These are phyloP conservation scores for Globisporangium cederbergense DNA, from an alignment of 352 stramenopile species.

Conservation along the genomic window DNA sequence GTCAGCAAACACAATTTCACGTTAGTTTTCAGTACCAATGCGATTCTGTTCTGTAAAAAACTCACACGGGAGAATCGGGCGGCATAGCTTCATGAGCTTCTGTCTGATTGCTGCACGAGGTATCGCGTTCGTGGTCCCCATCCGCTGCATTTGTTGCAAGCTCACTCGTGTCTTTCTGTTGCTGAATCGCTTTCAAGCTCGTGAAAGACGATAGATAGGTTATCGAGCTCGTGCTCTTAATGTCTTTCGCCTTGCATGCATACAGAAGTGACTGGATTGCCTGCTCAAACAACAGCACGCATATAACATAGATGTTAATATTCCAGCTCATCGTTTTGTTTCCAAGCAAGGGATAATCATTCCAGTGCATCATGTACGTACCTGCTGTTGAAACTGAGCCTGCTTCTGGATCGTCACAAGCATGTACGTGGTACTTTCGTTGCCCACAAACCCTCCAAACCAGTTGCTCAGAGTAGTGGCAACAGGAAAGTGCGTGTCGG, in stretches of 20 bases:
- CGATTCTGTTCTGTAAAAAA: not conserved
- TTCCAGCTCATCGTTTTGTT: no score
- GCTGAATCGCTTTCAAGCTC: constrained; percentile 4
- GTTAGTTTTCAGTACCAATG: not conserved
- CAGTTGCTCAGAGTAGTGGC: constrained; percentile 31
- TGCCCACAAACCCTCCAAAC: constrained; percentile 49
- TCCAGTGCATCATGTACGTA: constrained; percentile 10
- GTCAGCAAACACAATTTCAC: not conserved
- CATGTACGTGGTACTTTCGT: constrained; percentile 43
- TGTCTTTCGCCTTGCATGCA: constrained; percentile 77
- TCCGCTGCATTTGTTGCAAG: not conserved
- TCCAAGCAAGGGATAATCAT: no score
- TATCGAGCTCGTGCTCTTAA: constrained; percentile 33
- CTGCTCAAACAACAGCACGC: constrained; percentile 20
- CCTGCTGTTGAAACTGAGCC: constrained; percentile 61
- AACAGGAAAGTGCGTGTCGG: constrained; percentile 62
- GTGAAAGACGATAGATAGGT: constrained; percentile 36
- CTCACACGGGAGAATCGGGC: constrained; percentile 10
- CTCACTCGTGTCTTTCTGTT: not conserved
- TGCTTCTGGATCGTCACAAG: constrained; percentile 60
- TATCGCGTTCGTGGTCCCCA: not conserved
- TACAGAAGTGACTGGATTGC: constrained; percentile 78
- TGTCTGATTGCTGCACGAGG: not conserved
- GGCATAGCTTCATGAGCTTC: not conserved
- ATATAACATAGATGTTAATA: no score